Evolutionary conservation across 495 filamentous ascomycete genomes (phyloP), one percentile per base, ranked within the genome.

Genomic region (Xylaria longipes): DNA sequence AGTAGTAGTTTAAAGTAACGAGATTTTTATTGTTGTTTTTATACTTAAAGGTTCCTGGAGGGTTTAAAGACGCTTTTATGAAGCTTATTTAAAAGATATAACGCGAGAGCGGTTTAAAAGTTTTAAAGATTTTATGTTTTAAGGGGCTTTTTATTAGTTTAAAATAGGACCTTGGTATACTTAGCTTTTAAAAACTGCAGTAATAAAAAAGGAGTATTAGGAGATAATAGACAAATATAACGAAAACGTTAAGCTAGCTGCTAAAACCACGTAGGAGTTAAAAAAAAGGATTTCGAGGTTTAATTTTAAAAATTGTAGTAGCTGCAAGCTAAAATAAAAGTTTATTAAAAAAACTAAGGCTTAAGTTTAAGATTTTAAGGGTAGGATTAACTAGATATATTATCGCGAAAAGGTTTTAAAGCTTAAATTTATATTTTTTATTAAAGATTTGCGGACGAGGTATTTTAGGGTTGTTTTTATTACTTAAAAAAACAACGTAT

Each of bases 351-450:
- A 35, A 37, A 60, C 8, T 35, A 37, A 22, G 1, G 7, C 4
- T 60, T 60, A 60, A 60, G 17, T 35, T 3, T 37, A 37, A 2
- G 20, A 6, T 0, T n/a, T n/a, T 3, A 33, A n/a, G n/a, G 37
- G 3, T 57, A 60, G n/a, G 5, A 60, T 60, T 60, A 60, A 60
- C 5, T 56, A 60, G 7, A 60, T 33, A 60, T 20, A 31, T 5
- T 60, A 60, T 60, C 20, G 7, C 2, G 20, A 60, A 60, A 57
- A 60, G n/a, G 17, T 33, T 60, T 37, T 60, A 60, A 60, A 60
- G 31, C 17, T 60, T 20, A n/a, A 37, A 37, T 61, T 61, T 39
- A 37, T 61, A 22, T 5, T 35, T n/a, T 61, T 61, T 61, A n/a
- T 61, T 35, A 35, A 61, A 39, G 12, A 61, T 39, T 39, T 61